Percentiles rank a stretch among this genome's conserved stretches.
phyloP scores from a whole-genome alignment of 148 eudicot species.

The Camellia japonica region DNA sequence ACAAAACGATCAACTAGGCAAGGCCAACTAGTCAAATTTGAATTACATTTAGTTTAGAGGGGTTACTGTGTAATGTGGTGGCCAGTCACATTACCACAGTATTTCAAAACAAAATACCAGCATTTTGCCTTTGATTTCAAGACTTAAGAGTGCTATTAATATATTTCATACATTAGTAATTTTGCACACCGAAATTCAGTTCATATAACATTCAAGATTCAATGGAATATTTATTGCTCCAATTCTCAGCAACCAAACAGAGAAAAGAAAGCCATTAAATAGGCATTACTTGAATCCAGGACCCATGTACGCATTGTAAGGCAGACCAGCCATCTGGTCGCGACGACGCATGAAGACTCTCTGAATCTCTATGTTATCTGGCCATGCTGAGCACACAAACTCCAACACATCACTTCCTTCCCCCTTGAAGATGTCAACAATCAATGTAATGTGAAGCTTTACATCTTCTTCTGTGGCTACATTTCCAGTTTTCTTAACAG shows the following conservation, averaged over 20 bases:
- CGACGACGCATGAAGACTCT: conserved; percentile 53
- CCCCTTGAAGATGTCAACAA: conserved; percentile 64
- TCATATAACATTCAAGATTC: not conserved
- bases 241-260: conserved; percentile 1
- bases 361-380: conserved; percentile 59
- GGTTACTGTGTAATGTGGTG: not conserved
- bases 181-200: not conserved
- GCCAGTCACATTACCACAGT: not conserved
- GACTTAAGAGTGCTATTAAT: not conserved
- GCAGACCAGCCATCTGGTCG: conserved; percentile 36
- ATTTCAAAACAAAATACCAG: conserved; percentile 8
- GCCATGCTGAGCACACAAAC: conserved; percentile 89
- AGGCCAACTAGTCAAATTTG: conserved; percentile 2
- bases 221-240: not conserved
- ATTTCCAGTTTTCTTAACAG: conserved; percentile 41
- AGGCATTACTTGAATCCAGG: conserved; percentile 66
- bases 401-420: conserved; percentile 51
- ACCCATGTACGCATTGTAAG: conserved; percentile 46
- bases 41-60: not conserved
- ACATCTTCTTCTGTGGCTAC: conserved; percentile 46
- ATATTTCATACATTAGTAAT: not conserved
- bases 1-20: not conserved
- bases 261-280: conserved; percentile 5
- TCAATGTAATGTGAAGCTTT: conserved; percentile 58
- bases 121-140: conserved; percentile 2